Evolutionary conservation across 768 basidiomycete species (phyloP), one percentile per base, ranked within the genome.

Genomic region (Pleurotus platypus): DNA sequence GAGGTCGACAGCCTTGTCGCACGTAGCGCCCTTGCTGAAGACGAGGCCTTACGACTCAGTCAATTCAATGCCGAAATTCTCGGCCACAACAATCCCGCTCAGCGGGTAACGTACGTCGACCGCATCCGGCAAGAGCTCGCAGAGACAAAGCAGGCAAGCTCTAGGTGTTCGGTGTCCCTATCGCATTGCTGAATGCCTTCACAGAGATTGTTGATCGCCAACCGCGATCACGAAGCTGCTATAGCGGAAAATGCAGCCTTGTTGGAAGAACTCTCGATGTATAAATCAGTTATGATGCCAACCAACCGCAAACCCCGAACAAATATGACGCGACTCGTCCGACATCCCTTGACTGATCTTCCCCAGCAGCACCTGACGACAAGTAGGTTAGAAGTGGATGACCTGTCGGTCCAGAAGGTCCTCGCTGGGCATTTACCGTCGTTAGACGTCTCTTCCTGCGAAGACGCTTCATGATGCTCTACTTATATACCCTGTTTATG

Each of bases 21-120:
- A 11, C 79, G 87, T 9, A 91, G 93, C 61, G 80, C 85, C 30
- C 75, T 94, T 37, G 90, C 91, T 5, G 87, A 94, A 64, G 85
- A 85, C 42, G 94, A 96, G 67, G 84, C 89, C 0, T 76, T 81
- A 39, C 74, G 78, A n/a, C 78, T 96, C 43, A 85, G 89, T 61
- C 79, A 78, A 64, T 88, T 92, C 72, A 95, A 95, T 61, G 89
- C 91, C 0, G 85, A 94, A 67, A 89, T 96, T 57, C 73, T 94
- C 15, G 84, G 91, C 0, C 93, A 95, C 66, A 78, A 81, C 35
- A 94, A 95, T 65, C 89, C 90, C 7, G 84, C 85, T 1, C 94
- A 96, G 69, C 83, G 85, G 58, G 93, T 97, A 63, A 76, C 85
- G 68, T 95, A 96, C 62, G 85, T 97, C 13, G 94, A 95, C 58